Conservation (phyloP, 108 stramenopile genomes). For the Pinguiococcus pyrenoidosus region DNA sequence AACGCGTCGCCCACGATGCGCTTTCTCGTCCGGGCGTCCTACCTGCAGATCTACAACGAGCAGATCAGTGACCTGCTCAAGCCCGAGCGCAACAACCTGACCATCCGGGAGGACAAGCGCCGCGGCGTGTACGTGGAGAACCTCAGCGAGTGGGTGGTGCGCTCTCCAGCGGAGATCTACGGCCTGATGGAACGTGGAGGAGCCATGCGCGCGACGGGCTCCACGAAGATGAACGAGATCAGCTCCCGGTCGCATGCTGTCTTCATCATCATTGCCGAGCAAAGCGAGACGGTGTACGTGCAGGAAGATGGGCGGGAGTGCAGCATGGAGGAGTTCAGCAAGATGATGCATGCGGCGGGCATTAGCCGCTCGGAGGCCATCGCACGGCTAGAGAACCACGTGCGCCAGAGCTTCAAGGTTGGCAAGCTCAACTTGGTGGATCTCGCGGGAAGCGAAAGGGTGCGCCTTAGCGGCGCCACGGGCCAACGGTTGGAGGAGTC, state of each 20-base stretch:
- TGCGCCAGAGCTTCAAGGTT: slow-evolving; percentile 44
- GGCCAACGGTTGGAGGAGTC: slow-evolving; percentile 49
- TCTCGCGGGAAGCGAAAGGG: slow-evolving; percentile 48
- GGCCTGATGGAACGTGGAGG: slow-evolving; percentile 52
- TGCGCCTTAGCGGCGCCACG: slow-evolving; percentile 39
- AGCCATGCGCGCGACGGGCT: slow-evolving; percentile 43
- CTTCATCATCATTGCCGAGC: slow-evolving; percentile 53
- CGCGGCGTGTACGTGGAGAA: slow-evolving; percentile 51
- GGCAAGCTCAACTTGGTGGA: slow-evolving; percentile 55
- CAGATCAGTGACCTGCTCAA: slow-evolving; percentile 47
- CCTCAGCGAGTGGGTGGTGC: slow-evolving; percentile 53
- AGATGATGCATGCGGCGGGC: slow-evolving; percentile 11
- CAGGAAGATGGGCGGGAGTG: slow-evolving; percentile 30
- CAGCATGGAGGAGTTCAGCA: slow-evolving; percentile 25
- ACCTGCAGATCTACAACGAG: slow-evolving; percentile 57
- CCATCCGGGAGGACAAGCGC: slow-evolving; percentile 45
- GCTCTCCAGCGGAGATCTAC: slow-evolving; percentile 50
- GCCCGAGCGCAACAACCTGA: slow-evolving; percentile 41
- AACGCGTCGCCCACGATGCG: slow-evolving; percentile 16
- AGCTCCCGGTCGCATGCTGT: slow-evolving; percentile 40
- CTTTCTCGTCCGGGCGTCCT: slow-evolving; percentile 47
- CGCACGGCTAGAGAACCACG: slow-evolving; percentile 25
- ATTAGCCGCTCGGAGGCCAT: slow-evolving; percentile 22
- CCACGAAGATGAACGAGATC: slow-evolving; percentile 46
- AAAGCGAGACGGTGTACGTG: slow-evolving; percentile 29